Evolutionary conservation across 192 early-diverging fungal species (phyloP).

Genomic region (Piromyces finnis): DNA sequence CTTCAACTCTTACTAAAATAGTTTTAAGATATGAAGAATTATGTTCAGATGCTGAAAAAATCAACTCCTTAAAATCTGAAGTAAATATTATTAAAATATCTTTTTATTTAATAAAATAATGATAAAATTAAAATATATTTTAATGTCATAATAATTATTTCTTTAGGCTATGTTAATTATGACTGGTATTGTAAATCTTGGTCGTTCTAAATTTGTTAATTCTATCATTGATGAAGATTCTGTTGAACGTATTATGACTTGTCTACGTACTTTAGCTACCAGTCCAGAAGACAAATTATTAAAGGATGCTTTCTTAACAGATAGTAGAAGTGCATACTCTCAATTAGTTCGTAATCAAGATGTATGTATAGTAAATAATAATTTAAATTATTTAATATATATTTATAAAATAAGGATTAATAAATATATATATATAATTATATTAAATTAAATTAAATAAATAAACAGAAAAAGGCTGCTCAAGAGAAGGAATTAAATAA

Average conservation of each 20-base stretch:
- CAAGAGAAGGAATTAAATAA: slow-evolving; percentile 32
- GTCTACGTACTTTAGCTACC: slow-evolving; percentile 23
- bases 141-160: slow-evolving; percentile 3
- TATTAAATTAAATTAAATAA: no score
- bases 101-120: no score
- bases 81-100: slow-evolving; percentile 11
- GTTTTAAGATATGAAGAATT: slow-evolving; percentile 49
- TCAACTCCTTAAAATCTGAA: slow-evolving; percentile 81
- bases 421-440: no score
- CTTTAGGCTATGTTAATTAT: slow-evolving; percentile 81
- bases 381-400: no score
- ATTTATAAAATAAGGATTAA: no score
- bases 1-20: slow-evolving; percentile 77
- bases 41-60: slow-evolving; percentile 17
- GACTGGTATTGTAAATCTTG: slow-evolving; percentile 83
- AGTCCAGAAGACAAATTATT: slow-evolving; percentile 2
- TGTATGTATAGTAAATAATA: slow-evolving; percentile 7
- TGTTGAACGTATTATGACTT: slow-evolving; percentile 74
- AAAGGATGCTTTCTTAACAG: slow-evolving; percentile 27
- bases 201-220: slow-evolving; percentile 67
- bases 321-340: slow-evolving; percentile 38
- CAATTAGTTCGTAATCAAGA: slow-evolving; percentile 52
- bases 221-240: slow-evolving; percentile 96
- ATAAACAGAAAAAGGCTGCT: slow-evolving; percentile 16
- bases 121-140: no score